A percentile compares a stretch with the other conserved stretches of the same genome.
phyloP scores from a whole-genome alignment of 108 stramenopile species.

The Conticribra guillardii region DNA sequence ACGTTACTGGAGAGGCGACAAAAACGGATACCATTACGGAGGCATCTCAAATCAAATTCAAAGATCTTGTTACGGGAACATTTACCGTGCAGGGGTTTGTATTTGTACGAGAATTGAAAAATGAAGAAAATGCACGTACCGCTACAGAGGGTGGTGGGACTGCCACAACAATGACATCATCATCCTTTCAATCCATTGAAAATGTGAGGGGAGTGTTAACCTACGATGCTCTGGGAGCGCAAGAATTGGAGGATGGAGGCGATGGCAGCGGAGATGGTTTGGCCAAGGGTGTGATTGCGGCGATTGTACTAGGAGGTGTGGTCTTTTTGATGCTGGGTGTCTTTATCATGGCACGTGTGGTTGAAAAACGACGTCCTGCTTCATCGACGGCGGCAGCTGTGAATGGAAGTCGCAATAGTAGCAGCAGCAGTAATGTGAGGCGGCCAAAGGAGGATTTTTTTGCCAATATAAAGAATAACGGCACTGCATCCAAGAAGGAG shows the following conservation, averaged over 20 bases:
- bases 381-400: too few relatives aligned
- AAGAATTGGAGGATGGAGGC: not conserved
- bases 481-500: not conserved
- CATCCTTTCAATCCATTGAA: slow-evolving; percentile 5
- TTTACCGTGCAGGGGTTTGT: slow-evolving; percentile 26
- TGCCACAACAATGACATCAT: too few relatives aligned
- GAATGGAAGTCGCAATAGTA: not conserved
- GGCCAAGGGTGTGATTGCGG: slow-evolving; percentile 4
- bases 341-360: slow-evolving; percentile 1
- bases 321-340: slow-evolving; percentile 2
- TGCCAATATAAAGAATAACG: not conserved
- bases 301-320: not conserved
- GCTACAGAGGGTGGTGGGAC: not conserved
- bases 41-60: slow-evolving; percentile 14
- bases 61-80: slow-evolving; percentile 7
- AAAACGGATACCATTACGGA: slow-evolving; percentile 5
- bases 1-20: slow-evolving; percentile 5
- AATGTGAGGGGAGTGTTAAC: slow-evolving; percentile 18
- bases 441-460: slow-evolving; percentile 7
- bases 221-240: slow-evolving; percentile 9
- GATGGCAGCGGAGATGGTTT: not conserved
- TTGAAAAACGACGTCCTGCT: not conserved
- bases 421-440: not conserved
- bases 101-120: slow-evolving; percentile 16
- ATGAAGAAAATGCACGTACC: slow-evolving; percentile 4